Evolutionary conservation across 176 grass and related monocot species (phyloP), one percentile per base, ranked within the genome.

Genomic region (Paspalum vaginatum): DNA sequence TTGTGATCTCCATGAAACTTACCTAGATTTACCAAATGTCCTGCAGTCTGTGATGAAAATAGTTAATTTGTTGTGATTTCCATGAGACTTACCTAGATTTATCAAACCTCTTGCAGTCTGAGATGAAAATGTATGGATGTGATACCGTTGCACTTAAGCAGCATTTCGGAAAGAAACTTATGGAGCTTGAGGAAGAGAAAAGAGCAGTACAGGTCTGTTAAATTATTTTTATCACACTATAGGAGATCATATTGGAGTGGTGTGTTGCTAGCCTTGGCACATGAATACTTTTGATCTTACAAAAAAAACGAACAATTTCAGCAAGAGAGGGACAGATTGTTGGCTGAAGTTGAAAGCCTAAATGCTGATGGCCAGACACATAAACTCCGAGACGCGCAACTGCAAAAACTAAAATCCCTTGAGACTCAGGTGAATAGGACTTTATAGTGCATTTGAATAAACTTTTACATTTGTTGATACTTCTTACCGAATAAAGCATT

Each of bases 131-230:
- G 93, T 91, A 91, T 82, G 97, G 97, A 84, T 88, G 84, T 69
- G 90, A 99, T 76, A 91, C 93, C 22, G 71, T 96, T 84, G 93
- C 88, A 66, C 92, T 99, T 71, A 99, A 96, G 63, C 90, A 99
- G 62, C 97, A 99, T 76, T 99, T 96, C 6, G 86, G 88, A 61
- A 99, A 93, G 89, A 99, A 99, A 85, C 84, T 99, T 79, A 91
- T 87, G 88, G 97, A 96, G 47, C 91, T 99, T 59, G 97, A 99
- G 85, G 97, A 96, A 75, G 97, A 99, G 83, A 99, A 99, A 86
- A 89, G 42, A 82, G 14, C 84, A 66, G 97, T 99, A 71, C 90
- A 99, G 97, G 97, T 99, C 68, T 73, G 67, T 80, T 69, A 70
- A 45, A 78, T 71, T 54, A 81, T 85, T 40, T 40, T 59, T 86